These are phyloP conservation scores for Tolypocladium ophioglossoides DNA, from an alignment of 2,329 filamentous ascomycete genomes.

Conservation along the genomic window DNA sequence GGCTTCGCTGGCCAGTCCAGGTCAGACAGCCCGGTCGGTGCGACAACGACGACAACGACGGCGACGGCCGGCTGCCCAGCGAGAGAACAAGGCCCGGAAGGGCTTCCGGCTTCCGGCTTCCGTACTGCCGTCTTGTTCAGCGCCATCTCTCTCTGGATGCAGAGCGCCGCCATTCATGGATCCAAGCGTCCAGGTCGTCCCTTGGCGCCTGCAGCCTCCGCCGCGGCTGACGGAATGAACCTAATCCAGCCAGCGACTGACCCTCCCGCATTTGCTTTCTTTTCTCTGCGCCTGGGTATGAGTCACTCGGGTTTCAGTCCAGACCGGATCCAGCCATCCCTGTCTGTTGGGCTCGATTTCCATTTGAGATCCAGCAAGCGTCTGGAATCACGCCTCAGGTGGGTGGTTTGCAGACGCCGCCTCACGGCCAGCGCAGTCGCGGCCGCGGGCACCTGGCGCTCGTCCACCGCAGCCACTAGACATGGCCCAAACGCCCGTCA, in stretches of 20 bases:
- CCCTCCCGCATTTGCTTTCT: constrained; percentile 6
- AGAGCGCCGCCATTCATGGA: background rate
- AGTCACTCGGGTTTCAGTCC: constrained; percentile 12
- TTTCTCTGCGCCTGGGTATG: constrained; percentile 5
- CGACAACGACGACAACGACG: background rate
- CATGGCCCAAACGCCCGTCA: background rate
- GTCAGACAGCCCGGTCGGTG: background rate
- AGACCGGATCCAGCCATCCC: constrained; percentile 3
- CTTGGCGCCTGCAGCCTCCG: constrained; percentile 2
- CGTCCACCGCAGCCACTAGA: background rate
- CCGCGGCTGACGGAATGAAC: constrained; percentile 7
- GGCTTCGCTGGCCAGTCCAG: background rate
- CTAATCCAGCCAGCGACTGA: background rate
- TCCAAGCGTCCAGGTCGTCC: background rate
- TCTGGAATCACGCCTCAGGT: too few relatives aligned
- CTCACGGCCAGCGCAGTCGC: background rate
- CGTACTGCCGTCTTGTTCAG: background rate
- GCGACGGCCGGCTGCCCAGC: background rate
- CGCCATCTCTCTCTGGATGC: background rate
- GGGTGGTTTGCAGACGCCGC: background rate
- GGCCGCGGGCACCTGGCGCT: background rate
- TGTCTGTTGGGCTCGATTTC: constrained; percentile 6
- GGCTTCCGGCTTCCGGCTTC: too few relatives aligned
- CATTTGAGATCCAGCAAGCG: background rate
- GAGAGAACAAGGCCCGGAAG: background rate